These are phyloP conservation scores for Gossypium gossypioides DNA, from an alignment of 441 rosid species.

Conservation along the genomic window DNA sequence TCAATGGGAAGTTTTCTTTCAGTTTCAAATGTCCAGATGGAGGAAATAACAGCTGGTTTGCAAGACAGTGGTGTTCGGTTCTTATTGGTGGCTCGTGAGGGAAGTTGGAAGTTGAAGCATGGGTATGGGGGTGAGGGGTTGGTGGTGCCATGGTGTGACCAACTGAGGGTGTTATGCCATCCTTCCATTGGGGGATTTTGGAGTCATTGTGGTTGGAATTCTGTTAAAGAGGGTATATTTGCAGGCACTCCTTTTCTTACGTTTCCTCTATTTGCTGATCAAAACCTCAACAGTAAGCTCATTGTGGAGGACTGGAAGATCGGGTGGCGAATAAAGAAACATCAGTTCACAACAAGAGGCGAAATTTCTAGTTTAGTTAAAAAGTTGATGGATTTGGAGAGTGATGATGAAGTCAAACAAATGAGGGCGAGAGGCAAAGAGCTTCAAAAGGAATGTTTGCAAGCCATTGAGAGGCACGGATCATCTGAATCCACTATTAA, in stretches of 20 bases:
- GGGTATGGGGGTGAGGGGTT: conserved; percentile 17
- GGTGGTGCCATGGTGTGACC: conserved; percentile 33
- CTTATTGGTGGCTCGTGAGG: conserved; percentile 39
- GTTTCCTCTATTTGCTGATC: conserved; percentile 19
- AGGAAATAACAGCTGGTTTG: conserved; percentile 32
- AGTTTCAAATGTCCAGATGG: conserved; percentile 29
- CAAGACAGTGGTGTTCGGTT: conserved; percentile 26
- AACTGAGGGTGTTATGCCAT: conserved; percentile 25
- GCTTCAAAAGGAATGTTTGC: conserved; percentile 15
- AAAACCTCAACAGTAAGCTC: conserved; percentile 15
- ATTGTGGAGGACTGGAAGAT: conserved; percentile 21
- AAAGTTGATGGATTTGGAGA: conserved; percentile 30
- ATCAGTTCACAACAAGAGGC: conserved; percentile 11
- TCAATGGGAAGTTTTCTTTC: conserved; percentile 43
- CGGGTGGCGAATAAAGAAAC: conserved; percentile 9
- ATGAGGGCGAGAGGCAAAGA: conserved; percentile 20
- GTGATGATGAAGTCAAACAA: conserved; percentile 19
- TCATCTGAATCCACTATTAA: conserved; percentile 19
- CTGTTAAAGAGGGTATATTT: conserved; percentile 19
- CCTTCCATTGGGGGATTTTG: conserved; percentile 25
- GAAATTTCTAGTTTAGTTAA: conserved; percentile 10
- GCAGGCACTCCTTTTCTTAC: conserved; percentile 22
- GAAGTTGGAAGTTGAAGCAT: conserved; percentile 11
- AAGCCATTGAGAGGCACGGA: conserved; percentile 20
- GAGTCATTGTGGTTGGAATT: conserved; percentile 31